Evolutionary conservation across 2,329 filamentous ascomycete species (phyloP), one percentile per base, ranked within the genome.

Genomic region (Chaetomium sp.): DNA sequence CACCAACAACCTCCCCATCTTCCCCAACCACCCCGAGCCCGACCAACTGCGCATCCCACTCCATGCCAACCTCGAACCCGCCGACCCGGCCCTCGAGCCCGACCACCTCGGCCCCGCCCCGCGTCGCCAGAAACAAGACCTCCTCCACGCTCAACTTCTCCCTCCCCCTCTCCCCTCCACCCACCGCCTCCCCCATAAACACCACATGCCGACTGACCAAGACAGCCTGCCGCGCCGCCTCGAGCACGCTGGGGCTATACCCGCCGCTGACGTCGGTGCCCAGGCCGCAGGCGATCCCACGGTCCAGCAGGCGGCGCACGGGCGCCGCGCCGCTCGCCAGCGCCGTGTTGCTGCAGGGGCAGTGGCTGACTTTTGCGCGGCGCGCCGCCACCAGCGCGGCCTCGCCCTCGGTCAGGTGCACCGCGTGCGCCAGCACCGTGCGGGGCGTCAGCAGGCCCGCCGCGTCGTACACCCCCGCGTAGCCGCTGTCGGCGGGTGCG

Each of bases 211-310:
- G 81, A 68, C 88, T 92, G 0, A 94, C 91, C 67, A 97, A 83
- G 58, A 87, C 85, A 0, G 94, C 92, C 73, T 95, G 91, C 16
- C 93, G 80, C 51, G 89, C 91, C n/a, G 92, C 88, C 69, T 95
- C 91, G 0, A 98, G 83, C 10, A 98, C 85, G 66, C 87, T 91
- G 0, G 91, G 84, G 62, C 87, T 91, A 75, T 94, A 97, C 0
- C 95, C 95, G 2, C 94, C 95, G 71, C 87, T 91, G 64, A 98
- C 87, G 75, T 99, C 95, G 0, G 94, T 98, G 0, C 95, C 95
- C 0, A 99, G 79, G 0, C 95, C 94, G 6, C 97, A 87, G 0
- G 85, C 87, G 54, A 98, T 83, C 0, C 91, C 92, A 60, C 84
- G 83, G 25, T 92, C 84, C 60, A 97, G 81, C 70, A 97, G 75